Evolutionary conservation across 2,329 filamentous ascomycete genomes (phyloP), one percentile per base, ranked within the genome.

Genomic region (Exophiala spinifera): DNA sequence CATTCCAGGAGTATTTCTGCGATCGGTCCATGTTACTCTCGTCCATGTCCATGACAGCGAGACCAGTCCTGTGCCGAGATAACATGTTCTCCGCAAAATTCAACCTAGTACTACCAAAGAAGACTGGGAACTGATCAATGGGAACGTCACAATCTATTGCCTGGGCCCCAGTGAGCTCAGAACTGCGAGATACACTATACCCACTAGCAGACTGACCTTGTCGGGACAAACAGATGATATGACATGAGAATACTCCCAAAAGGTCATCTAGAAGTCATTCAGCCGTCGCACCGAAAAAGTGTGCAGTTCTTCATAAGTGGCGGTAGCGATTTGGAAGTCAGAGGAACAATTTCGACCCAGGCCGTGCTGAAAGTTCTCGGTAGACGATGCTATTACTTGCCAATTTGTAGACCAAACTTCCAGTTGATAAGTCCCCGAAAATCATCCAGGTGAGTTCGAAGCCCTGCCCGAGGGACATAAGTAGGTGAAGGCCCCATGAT

Each of bases 201-300:
- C 14, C 49, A 64, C 19, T 67, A 60, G 59, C 74, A 67, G 60
- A 71, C 73, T 25, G 7, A 72, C 72, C 45, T 61, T 63, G 6
- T 53, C 69, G 21, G 64, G 58, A 57, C 62, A 15, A 56, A 48
- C 15, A 66, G 66, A 4, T 68, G 61, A 21, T 55, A 40, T 10
- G 70, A 75, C 60, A 4, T 63, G 63, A 0, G 71, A 65, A 50
- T 69, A 73, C 10, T 61, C 48, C 53, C 72, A 72, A n/a, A 74
- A 57, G 56, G 73, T 68, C 14, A 69, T 63, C 72, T 72, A 75
- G 56, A 75, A 74, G 10, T 70, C 65, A 25, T 74, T 71, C 2
- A 69, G 63, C 13, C 67, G 63, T 1, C 64, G 56, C 5, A 72
- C 66, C 25, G 67, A 71, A 71, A 72, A 75, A 54, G 57, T 62